Evolutionary conservation across 768 basidiomycete species (phyloP).

Genomic region (Kondoa malvinella): DNA sequence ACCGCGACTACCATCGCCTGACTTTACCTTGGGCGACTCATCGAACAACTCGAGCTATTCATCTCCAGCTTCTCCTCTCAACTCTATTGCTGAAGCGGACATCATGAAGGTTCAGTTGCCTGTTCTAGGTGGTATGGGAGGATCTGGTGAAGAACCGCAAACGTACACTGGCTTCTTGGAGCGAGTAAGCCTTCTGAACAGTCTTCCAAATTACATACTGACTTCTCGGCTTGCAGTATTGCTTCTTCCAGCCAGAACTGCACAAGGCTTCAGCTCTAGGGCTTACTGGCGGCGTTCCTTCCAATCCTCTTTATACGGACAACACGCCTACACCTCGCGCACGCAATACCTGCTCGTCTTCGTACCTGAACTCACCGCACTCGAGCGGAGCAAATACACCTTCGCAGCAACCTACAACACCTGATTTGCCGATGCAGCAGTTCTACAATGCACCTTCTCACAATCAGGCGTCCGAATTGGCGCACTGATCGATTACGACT

Average conservation of each 20-base stretch:
- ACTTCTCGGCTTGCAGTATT: slow-evolving; percentile 2
- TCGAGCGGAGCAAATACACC: no score
- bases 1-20: neutral
- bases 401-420: no score
- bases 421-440: no score
- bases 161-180: slow-evolving; percentile 7
- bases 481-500: no score
- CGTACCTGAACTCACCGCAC: no score
- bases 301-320: neutral
- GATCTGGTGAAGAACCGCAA: neutral
- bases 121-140: no score
- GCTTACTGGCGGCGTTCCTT: neutral
- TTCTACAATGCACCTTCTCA: no score
- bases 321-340: no score
- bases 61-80: neutral
- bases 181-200: neutral
- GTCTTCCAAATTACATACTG: neutral
- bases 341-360: no score
- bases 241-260: slow-evolving; percentile 6
- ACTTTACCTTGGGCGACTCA: neutral
- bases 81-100: neutral
- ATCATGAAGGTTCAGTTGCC: no score
- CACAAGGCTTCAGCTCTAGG: slow-evolving; percentile 35
- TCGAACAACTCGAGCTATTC: neutral
- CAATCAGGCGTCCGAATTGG: no score